A percentile compares a stretch with the other conserved stretches of the same genome.
Conservation (phyloP, 2,329 filamentous ascomycete genomes). For the Pseudogymnoascus sp. region DNA sequence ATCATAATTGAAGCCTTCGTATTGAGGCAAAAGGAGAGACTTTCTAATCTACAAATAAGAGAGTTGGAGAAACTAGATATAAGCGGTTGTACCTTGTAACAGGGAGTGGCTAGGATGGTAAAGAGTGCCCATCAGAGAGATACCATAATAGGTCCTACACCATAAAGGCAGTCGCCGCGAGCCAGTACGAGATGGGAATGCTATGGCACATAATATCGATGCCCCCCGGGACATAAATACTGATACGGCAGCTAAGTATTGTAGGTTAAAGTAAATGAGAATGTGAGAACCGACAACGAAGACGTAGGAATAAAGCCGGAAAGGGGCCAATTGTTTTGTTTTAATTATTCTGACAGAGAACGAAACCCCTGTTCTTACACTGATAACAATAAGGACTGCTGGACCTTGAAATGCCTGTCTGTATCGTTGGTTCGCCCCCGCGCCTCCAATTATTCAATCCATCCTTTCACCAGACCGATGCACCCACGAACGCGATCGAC, state of each 20-base stretch:
- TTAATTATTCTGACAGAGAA: neutral
- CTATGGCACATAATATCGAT: neutral
- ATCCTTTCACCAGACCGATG: neutral
- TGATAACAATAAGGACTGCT: neutral
- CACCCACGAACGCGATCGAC: neutral
- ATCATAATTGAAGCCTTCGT: neutral
- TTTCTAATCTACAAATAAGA: neutral
- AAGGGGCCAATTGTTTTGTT: neutral
- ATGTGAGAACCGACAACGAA: neutral
- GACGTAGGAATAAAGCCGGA: neutral
- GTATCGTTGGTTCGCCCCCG: neutral
- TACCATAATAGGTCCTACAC: neutral
- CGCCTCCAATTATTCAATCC: neutral
- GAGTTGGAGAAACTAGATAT: neutral
- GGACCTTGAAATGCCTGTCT: neutral
- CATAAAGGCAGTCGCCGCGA: neutral
- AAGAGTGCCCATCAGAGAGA: no score
- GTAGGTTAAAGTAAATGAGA: neutral
- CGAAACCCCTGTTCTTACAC: constrained; percentile 6
- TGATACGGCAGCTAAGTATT: neutral
- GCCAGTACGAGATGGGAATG: neutral
- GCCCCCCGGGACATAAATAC: neutral
- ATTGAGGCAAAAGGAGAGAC: neutral
- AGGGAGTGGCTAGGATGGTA: neutral
- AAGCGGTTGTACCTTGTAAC: neutral